Conservation (phyloP, 2,329 filamentous ascomycete species). For the Sphaerulina musiva region DNA sequence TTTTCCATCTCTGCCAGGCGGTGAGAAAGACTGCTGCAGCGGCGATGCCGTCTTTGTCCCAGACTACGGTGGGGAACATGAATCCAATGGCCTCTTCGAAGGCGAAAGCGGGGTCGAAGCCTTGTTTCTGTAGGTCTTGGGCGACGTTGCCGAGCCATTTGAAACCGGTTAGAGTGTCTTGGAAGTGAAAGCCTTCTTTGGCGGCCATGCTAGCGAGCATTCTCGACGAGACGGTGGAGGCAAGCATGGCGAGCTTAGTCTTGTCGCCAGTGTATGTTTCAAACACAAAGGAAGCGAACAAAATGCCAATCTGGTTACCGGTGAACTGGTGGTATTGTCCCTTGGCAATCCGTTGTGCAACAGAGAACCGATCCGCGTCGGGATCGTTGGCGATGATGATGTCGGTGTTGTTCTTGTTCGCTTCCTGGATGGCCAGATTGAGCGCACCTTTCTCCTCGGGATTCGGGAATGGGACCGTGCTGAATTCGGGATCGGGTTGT, state of each 20-base stretch:
- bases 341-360: constrained; percentile 50
- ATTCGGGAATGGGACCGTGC: constrained; percentile 59
- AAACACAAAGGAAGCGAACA: constrained; percentile 53
- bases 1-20: constrained; percentile 48
- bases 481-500: constrained; percentile 57
- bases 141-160: constrained; percentile 62
- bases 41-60: constrained; percentile 60
- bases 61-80: constrained; percentile 57
- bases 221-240: constrained; percentile 58
- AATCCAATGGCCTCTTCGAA: constrained; percentile 63
- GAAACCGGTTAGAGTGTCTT: constrained; percentile 60
- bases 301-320: constrained; percentile 58
- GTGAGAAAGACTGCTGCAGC: constrained; percentile 55
- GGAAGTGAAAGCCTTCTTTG: constrained; percentile 51
- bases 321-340: constrained; percentile 56
- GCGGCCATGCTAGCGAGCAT: constrained; percentile 55
- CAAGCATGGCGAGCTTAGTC: constrained; percentile 49
- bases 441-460: constrained; percentile 59
- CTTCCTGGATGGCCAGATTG: constrained; percentile 52
- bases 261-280: constrained; percentile 41
- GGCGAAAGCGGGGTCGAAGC: constrained; percentile 50
- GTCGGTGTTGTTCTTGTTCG: constrained; percentile 43
- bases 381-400: constrained; percentile 59
- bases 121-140: constrained; percentile 44
- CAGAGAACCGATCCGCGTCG: constrained; percentile 59